Evolutionary conservation across 2,329 filamentous ascomycete genomes (phyloP).

Genomic region (Fusarium agapanthi): DNA sequence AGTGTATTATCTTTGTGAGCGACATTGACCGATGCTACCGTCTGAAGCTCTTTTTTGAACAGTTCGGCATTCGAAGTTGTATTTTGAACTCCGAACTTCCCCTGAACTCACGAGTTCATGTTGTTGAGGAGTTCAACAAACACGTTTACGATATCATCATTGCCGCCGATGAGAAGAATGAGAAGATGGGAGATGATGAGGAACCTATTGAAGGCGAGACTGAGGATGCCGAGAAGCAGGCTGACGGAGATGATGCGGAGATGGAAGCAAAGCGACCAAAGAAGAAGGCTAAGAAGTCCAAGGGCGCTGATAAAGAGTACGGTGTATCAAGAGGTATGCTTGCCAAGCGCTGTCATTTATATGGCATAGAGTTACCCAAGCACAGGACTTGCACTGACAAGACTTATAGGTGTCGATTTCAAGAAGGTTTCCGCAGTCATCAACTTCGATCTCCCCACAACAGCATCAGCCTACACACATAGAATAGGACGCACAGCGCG

Average conservation of each 20-base stretch:
- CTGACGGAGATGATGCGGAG: slow-evolving; percentile 38
- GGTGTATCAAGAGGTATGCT: slow-evolving; percentile 84
- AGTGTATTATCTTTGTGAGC: slow-evolving; percentile 76
- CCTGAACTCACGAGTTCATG: slow-evolving; percentile 90
- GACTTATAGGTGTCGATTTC: slow-evolving; percentile 78
- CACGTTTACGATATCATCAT: slow-evolving; percentile 98
- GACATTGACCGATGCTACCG: slow-evolving; percentile 91
- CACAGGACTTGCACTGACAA: slow-evolving; percentile 6
- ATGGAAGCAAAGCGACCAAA: slow-evolving; percentile 45
- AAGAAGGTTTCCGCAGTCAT: slow-evolving; percentile 93
- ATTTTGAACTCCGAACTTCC: slow-evolving; percentile 95
- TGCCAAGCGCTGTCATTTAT: neutral
- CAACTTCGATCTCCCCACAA: slow-evolving; percentile 94
- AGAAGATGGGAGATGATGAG: slow-evolving; percentile 76
- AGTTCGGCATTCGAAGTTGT: slow-evolving; percentile 94
- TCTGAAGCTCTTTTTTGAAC: slow-evolving; percentile 93
- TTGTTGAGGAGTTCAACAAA: slow-evolving; percentile 97
- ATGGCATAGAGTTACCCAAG: neutral
- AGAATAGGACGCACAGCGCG: slow-evolving; percentile 93
- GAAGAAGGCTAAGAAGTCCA: slow-evolving; percentile 59
- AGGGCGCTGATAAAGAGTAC: slow-evolving; percentile 82
- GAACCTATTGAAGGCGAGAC: slow-evolving; percentile 52
- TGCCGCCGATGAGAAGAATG: slow-evolving; percentile 90
- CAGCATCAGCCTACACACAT: slow-evolving; percentile 94
- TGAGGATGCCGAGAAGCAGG: slow-evolving; percentile 31